Evolutionary conservation across 805 yeast genomes (phyloP).

Genomic region (Pichia pseudocactophila): DNA sequence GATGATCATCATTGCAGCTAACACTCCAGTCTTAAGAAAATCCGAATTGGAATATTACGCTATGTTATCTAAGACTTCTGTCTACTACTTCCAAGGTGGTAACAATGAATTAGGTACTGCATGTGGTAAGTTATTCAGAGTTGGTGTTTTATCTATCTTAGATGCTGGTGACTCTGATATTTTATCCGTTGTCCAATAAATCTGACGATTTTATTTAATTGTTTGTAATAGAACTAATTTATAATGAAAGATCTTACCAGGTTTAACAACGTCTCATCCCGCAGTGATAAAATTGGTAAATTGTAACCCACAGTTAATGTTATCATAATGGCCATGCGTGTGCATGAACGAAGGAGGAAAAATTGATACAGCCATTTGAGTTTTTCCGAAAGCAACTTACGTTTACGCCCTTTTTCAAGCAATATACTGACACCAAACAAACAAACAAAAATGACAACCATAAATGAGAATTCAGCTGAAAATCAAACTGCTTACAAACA

Average conservation of each 20-base stretch:
- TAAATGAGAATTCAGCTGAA: too few species aligned
- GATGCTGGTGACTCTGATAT: conserved; percentile 99
- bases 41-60: conserved; percentile 99
- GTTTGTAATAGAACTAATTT: not conserved
- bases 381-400: not conserved
- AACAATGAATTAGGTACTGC: conserved; percentile 99
- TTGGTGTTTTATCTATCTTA: conserved; percentile 90
- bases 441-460: too few species aligned
- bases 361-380: not conserved
- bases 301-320: too few species aligned
- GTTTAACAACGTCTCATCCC: too few species aligned
- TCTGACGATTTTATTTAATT: not conserved
- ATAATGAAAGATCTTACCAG: too few species aligned
- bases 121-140: conserved; percentile 99
- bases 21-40: conserved; percentile 99
- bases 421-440: too few species aligned
- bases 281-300: too few species aligned
- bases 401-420: too few species aligned
- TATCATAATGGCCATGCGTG: too few species aligned
- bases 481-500: not conserved
- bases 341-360: too few species aligned
- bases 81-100: conserved; percentile 99
- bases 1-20: conserved; percentile 95
- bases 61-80: conserved; percentile 95
- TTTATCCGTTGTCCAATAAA: conserved; percentile 50